Conservation (phyloP, 345 rosid genomes). For the Eutrema yunnanense region DNA sequence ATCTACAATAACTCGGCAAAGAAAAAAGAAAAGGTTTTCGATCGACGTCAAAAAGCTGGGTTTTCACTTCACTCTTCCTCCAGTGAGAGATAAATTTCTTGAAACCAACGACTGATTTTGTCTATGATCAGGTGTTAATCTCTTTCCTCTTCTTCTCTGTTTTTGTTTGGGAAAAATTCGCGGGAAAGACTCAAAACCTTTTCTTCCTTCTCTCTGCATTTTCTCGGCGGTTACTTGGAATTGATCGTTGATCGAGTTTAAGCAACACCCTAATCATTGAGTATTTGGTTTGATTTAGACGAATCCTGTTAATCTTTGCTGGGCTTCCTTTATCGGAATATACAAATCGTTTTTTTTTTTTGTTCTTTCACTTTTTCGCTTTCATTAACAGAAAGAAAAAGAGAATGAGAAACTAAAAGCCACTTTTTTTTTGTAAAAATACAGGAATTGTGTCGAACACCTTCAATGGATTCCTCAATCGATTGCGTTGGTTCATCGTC, state of each 20-base stretch:
- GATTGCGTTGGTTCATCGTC: constrained; percentile 41
- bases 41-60: constrained; percentile 26
- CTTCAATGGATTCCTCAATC: constrained; percentile 51
- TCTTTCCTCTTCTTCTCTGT: constrained; percentile 5
- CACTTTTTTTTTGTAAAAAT: neutral
- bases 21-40: neutral
- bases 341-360: constrained; percentile 9
- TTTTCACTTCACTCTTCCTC: constrained; percentile 17
- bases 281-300: neutral
- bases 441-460: constrained; percentile 37
- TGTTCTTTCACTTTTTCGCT: constrained; percentile 10
- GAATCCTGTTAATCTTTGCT: constrained; percentile 29
- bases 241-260: constrained; percentile 17
- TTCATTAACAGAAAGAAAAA: neutral
- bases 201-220: constrained; percentile 14
- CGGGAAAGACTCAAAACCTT: constrained; percentile 5
- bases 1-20: constrained; percentile 34
- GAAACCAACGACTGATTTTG: constrained; percentile 25
- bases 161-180: neutral
- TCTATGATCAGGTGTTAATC: constrained; percentile 43
- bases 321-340: constrained; percentile 21
- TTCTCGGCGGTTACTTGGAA: constrained; percentile 25
- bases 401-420: neutral
- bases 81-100: constrained; percentile 8
- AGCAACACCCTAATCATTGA: constrained; percentile 8